phyloP scores from a whole-genome alignment of 768 basidiomycete species.

The Collybia sp. region DNA sequence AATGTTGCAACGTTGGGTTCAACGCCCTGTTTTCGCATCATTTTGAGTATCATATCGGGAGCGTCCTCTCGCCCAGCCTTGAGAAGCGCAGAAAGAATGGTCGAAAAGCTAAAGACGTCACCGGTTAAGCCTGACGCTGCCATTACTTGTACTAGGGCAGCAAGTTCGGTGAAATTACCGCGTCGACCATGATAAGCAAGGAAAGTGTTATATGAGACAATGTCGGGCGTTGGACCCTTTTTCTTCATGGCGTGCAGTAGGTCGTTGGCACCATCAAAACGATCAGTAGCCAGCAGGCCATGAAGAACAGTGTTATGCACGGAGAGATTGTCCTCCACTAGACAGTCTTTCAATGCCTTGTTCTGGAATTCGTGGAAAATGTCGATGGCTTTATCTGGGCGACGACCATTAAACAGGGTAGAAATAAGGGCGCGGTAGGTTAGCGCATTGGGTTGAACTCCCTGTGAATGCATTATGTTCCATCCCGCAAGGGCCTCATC shows the following conservation, averaged over 20 bases:
- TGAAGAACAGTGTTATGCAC: slow-evolving; percentile 77
- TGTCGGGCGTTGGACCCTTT: slow-evolving; percentile 59
- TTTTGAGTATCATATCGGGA: slow-evolving; percentile 51
- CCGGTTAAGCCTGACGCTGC: slow-evolving; percentile 48
- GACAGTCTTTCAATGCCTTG: slow-evolving; percentile 16
- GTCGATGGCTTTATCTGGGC: slow-evolving; percentile 44
- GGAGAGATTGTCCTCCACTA: slow-evolving; percentile 23
- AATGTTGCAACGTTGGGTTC: slow-evolving; percentile 73
- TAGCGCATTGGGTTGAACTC: slow-evolving; percentile 53
- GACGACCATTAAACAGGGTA: slow-evolving; percentile 49
- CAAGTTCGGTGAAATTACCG: slow-evolving; percentile 59
- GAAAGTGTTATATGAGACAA: slow-evolving; percentile 79
- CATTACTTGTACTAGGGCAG: slow-evolving; percentile 54
- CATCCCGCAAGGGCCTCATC: slow-evolving; percentile 57
- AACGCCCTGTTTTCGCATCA: slow-evolving; percentile 77
- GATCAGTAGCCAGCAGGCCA: slow-evolving; percentile 49
- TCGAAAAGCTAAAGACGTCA: slow-evolving; percentile 86
- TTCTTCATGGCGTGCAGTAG: slow-evolving; percentile 40
- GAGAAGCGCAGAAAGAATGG: slow-evolving; percentile 74
- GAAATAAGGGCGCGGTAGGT: slow-evolving; percentile 69
- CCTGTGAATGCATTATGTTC: slow-evolving; percentile 54
- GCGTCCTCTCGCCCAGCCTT: slow-evolving; percentile 66
- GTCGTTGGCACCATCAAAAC: slow-evolving; percentile 31
- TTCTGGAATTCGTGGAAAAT: slow-evolving; percentile 49
- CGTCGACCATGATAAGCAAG: slow-evolving; percentile 62